phyloP scores from a whole-genome alignment of 441 rosid species.

The Aleurites moluccanus region DNA sequence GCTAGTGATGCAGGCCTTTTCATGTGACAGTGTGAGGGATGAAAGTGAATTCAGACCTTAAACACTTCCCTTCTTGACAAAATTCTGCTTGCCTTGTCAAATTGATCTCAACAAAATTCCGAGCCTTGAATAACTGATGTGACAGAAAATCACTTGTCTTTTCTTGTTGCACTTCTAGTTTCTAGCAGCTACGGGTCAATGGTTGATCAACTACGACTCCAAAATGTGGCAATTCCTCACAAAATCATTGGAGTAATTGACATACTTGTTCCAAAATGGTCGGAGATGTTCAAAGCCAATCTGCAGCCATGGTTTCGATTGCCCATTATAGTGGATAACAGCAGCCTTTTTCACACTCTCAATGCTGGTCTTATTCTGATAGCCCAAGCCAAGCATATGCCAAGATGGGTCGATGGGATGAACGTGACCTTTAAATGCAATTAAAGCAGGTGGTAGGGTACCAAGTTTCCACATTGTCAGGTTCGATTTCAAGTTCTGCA shows the following conservation, averaged over 20 bases:
- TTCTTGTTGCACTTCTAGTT: constrained; percentile 35
- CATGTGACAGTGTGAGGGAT: constrained; percentile 26
- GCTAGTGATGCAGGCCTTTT: constrained; percentile 36
- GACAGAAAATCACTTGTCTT: constrained; percentile 23
- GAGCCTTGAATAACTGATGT: constrained; percentile 19
- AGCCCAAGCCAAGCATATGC: constrained; percentile 99
- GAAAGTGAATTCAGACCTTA: constrained; percentile 31
- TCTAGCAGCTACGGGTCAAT: constrained; percentile 38
- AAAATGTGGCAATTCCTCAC: constrained; percentile 86
- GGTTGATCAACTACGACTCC: constrained; percentile 51
- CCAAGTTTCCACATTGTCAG: constrained; percentile 98
- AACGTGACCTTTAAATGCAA: constrained; percentile 89
- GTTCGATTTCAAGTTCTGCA: constrained; percentile 86
- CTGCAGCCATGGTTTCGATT: constrained; percentile 96
- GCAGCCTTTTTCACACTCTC: constrained; percentile 79
- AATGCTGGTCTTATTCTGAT: constrained; percentile 69
- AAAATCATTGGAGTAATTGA: constrained; percentile 91
- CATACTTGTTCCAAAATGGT: constrained; percentile 95
- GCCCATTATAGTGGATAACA: constrained; percentile 97
- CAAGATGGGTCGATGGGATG: constrained; percentile 86
- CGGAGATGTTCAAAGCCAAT: constrained; percentile 97
- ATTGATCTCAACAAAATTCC: constrained; percentile 28
- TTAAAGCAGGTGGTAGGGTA: constrained; percentile 94
- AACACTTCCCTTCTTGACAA: constrained; percentile 26
- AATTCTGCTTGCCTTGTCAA: constrained; percentile 35